Evolutionary conservation across 345 rosid species (phyloP).

Genomic region (Hirschfeldia incana): DNA sequence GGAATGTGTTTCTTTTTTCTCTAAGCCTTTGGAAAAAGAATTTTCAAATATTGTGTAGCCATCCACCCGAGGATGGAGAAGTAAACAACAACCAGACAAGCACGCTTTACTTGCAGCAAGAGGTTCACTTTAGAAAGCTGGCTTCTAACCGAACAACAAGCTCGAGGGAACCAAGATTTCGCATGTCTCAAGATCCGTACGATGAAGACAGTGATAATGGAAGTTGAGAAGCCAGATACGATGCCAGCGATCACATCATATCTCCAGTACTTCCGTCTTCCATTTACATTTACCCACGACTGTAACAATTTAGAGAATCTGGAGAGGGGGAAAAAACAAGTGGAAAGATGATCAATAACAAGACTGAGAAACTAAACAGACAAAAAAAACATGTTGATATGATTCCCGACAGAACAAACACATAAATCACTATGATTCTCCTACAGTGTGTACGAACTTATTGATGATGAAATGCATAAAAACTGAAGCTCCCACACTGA

Average conservation of each 20-base stretch:
- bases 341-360: slow-evolving; percentile 9
- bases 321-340: not conserved
- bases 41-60: slow-evolving; percentile 50
- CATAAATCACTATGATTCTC: not conserved
- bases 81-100: slow-evolving; percentile 59
- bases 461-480: slow-evolving; percentile 3
- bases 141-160: slow-evolving; percentile 28
- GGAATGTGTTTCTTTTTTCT: slow-evolving; percentile 4
- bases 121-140: slow-evolving; percentile 25
- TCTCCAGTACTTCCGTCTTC: slow-evolving; percentile 45
- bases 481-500: not conserved
- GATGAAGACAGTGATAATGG: slow-evolving; percentile 51
- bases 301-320: slow-evolving; percentile 49
- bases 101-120: slow-evolving; percentile 50
- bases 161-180: slow-evolving; percentile 43
- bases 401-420: slow-evolving; percentile 15
- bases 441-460: not conserved
- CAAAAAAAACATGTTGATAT: not conserved
- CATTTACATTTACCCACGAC: slow-evolving; percentile 42
- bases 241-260: slow-evolving; percentile 62
- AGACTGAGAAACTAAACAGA: not conserved
- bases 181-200: slow-evolving; percentile 44
- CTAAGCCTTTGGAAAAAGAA: slow-evolving; percentile 47
- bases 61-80: slow-evolving; percentile 62
- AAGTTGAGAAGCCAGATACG: slow-evolving; percentile 59